phyloP scores from a whole-genome alignment of 2,329 filamentous ascomycete species.

The Colletotrichum sansevieriae region DNA sequence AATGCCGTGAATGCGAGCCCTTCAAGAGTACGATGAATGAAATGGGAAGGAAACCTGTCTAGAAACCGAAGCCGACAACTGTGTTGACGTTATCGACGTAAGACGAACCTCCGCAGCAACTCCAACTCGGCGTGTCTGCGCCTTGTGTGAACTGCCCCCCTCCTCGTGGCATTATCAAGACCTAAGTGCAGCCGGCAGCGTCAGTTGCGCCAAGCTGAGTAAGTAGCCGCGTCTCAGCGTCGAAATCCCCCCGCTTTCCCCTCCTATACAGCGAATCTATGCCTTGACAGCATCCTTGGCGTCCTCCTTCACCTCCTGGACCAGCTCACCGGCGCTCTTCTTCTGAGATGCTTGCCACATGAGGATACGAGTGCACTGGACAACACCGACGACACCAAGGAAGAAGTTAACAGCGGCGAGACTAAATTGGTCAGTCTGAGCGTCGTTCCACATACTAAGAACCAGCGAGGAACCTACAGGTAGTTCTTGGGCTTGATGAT shows the following conservation, averaged over 20 bases:
- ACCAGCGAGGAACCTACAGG: constrained; percentile 69
- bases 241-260: background rate
- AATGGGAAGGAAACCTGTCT: too few species aligned
- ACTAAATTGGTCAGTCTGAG: constrained; percentile 54
- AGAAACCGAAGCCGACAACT: too few species aligned
- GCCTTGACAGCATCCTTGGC: constrained; percentile 46
- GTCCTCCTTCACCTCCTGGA: constrained; percentile 58
- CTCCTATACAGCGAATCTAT: background rate
- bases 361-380: constrained; percentile 85
- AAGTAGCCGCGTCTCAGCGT: background rate
- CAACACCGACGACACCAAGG: constrained; percentile 86
- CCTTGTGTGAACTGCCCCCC: background rate
- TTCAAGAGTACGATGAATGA: too few species aligned
- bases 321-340: constrained; percentile 53
- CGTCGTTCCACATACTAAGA: background rate
- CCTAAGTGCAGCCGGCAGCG: constrained; percentile 6
- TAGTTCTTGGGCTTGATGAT: constrained; percentile 95
- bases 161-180: constrained; percentile 11
- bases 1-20: too few species aligned
- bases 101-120: too few species aligned
- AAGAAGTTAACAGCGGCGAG: constrained; percentile 98
- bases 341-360: constrained; percentile 74
- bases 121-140: background rate
- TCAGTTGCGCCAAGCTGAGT: background rate
- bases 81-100: too few species aligned